A percentile compares a stretch with the other conserved stretches of the same genome.
phyloP scores from a whole-genome alignment of 371 early-diverging fungal genomes.

The Mortierella sp. region DNA sequence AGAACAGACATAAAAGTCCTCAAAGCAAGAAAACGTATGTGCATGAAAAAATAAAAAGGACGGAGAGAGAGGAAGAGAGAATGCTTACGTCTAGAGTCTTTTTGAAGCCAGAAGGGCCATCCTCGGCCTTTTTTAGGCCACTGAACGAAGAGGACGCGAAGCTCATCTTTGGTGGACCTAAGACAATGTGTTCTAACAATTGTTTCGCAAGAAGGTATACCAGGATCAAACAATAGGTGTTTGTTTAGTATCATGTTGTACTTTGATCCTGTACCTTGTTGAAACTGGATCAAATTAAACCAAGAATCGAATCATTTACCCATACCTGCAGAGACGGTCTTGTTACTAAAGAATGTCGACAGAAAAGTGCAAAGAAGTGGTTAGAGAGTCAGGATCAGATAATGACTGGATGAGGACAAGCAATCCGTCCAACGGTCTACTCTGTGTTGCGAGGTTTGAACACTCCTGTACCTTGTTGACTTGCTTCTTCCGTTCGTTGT shows the following conservation, averaged over 20 bases:
- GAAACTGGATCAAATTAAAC: constrained; percentile 1
- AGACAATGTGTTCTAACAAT: constrained; percentile 60
- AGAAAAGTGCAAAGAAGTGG: not conserved
- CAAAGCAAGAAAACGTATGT: not conserved
- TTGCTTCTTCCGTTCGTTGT: constrained; percentile 15
- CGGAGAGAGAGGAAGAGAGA: not conserved
- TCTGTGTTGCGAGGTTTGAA: not conserved
- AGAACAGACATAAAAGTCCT: not conserved
- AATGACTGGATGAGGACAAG: not conserved
- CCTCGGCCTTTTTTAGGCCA: constrained; percentile 65
- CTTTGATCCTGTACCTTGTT: not conserved
- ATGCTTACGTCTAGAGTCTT: constrained; percentile 34
- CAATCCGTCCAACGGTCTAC: not conserved
- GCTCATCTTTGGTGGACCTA: constrained; percentile 70
- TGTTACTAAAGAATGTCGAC: not conserved
- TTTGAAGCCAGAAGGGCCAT: constrained; percentile 44
- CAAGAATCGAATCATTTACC: not conserved
- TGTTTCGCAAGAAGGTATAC: not conserved
- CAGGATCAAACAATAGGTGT: not conserved
- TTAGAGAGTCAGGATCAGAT: not conserved
- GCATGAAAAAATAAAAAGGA: too few species aligned
- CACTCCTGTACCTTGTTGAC: constrained; percentile 15
- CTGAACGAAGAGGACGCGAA: constrained; percentile 68
- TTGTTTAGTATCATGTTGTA: not conserved
- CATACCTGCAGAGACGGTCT: constrained; percentile 19